These are phyloP conservation scores for Helicosporidium sp. DNA, from an alignment of 139 green algal species.

Conservation along the genomic window DNA sequence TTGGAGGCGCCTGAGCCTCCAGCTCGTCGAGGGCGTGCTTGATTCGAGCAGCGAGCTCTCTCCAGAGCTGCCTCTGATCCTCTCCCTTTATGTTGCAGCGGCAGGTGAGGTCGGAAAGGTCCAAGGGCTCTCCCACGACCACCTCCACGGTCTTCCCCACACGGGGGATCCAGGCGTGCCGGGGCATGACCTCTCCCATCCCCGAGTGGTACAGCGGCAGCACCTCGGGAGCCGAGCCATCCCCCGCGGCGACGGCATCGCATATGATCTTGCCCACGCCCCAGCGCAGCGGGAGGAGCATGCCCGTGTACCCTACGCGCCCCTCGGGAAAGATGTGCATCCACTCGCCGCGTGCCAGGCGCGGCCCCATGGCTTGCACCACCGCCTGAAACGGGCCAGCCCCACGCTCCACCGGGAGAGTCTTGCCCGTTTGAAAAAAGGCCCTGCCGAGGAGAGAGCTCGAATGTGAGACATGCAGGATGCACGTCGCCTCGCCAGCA, in stretches of 20 bases:
- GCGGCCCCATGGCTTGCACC: conserved; percentile 26
- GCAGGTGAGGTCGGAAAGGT: conserved; percentile 40
- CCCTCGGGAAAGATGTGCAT: conserved; percentile 80
- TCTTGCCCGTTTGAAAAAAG: conserved; percentile 74
- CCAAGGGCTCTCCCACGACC: conserved; percentile 38
- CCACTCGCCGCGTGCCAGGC: conserved; percentile 43
- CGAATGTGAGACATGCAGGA: neutral
- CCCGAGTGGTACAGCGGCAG: conserved; percentile 67
- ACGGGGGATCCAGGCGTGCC: conserved; percentile 19
- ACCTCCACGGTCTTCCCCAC: conserved; percentile 31
- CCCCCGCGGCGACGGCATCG: conserved; percentile 27
- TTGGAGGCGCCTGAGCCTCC: conserved; percentile 26
- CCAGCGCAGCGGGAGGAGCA: conserved; percentile 47
- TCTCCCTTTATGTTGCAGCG: conserved; percentile 12
- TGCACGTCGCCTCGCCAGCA: neutral
- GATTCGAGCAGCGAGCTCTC: conserved; percentile 39
- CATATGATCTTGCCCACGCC: conserved; percentile 57
- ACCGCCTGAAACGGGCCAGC: conserved; percentile 45
- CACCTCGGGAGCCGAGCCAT: conserved; percentile 4
- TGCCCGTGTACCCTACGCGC: conserved; percentile 40
- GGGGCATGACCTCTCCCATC: conserved; percentile 53
- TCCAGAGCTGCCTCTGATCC: conserved; percentile 30
- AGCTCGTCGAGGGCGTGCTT: conserved; percentile 25
- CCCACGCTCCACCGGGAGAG: conserved; percentile 52
- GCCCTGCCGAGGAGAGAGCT: conserved; percentile 17